phyloP scores from a whole-genome alignment of 108 stramenopile species.

The Poteriospumella lacustris region DNA sequence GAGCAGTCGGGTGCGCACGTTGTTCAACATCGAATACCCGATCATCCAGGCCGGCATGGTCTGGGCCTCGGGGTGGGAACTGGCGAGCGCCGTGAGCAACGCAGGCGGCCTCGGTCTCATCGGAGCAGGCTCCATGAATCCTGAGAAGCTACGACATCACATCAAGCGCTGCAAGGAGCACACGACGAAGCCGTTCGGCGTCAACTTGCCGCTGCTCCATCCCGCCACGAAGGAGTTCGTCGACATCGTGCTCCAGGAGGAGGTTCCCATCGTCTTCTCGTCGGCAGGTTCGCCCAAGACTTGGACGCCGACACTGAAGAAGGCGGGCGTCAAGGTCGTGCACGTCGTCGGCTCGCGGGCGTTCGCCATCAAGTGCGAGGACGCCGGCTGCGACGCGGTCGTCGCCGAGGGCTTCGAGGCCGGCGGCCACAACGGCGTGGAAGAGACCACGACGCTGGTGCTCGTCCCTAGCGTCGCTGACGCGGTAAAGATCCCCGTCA shows the following conservation, averaged over 20 bases:
- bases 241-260: too few relatives aligned
- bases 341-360: slow-evolving; percentile 17
- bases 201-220: neutral
- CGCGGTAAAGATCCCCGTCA: slow-evolving; percentile 24
- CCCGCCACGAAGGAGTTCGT: too few relatives aligned
- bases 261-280: neutral
- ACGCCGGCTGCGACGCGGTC: slow-evolving; percentile 27
- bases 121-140: slow-evolving; percentile 69
- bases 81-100: slow-evolving; percentile 76
- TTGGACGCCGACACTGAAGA: too few relatives aligned
- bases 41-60: slow-evolving; percentile 73
- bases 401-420: slow-evolving; percentile 33
- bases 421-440: slow-evolving; percentile 30
- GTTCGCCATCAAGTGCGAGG: slow-evolving; percentile 2
- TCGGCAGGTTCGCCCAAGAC: neutral
- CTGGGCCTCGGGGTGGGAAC: slow-evolving; percentile 65
- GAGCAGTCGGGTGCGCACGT: too few relatives aligned
- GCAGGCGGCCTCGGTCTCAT: slow-evolving; percentile 70
- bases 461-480: slow-evolving; percentile 25
- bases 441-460: neutral
- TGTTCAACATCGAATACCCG: too few relatives aligned
- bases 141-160: slow-evolving; percentile 57
- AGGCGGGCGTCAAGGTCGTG: slow-evolving; percentile 5
- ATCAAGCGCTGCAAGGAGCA: slow-evolving; percentile 60
- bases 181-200: slow-evolving; percentile 51